Conservation (phyloP, 2,329 filamentous ascomycete species). For the Alternaria sp. region DNA sequence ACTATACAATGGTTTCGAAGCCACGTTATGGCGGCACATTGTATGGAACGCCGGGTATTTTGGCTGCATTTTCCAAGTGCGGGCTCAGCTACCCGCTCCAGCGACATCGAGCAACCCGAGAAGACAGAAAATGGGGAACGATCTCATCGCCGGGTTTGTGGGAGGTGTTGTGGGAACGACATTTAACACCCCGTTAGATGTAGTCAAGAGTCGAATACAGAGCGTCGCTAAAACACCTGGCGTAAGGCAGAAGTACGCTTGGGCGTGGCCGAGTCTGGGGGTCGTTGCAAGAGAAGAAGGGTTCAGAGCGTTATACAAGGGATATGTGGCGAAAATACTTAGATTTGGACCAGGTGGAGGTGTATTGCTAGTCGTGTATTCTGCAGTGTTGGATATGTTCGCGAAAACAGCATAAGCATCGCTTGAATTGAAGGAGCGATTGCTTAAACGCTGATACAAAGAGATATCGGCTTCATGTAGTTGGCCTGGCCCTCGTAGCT, state of each 20-base stretch:
- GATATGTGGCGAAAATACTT: conserved; percentile 42
- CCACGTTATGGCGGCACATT: conserved; percentile 43
- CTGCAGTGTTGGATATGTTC: conserved; percentile 35
- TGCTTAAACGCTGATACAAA: not conserved
- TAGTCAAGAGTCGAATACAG: conserved; percentile 45
- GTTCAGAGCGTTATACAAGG: conserved; percentile 40
- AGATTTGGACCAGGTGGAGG: conserved; percentile 43
- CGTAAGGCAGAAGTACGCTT: conserved; percentile 37
- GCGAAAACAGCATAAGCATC: conserved; percentile 21
- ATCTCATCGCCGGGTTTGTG: conserved; percentile 40
- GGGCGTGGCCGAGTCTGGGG: conserved; percentile 41
- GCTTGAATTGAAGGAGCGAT: not conserved
- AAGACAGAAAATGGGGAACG: conserved; percentile 38
- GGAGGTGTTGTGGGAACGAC: conserved; percentile 42
- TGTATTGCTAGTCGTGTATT: conserved; percentile 42
- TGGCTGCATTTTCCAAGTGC: conserved; percentile 44
- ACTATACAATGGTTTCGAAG: conserved; percentile 44
- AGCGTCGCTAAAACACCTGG: conserved; percentile 39
- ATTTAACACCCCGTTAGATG: conserved; percentile 43
- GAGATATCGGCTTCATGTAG: not conserved
- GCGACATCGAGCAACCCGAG: conserved; percentile 21
- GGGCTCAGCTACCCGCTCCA: conserved; percentile 32
- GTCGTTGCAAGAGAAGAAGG: conserved; percentile 41
- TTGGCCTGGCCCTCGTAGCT: not conserved
- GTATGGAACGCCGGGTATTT: conserved; percentile 47